These are phyloP conservation scores for Ajuga chamaepitys DNA, from an alignment of 257 asterid genomes.

Conservation along the genomic window DNA sequence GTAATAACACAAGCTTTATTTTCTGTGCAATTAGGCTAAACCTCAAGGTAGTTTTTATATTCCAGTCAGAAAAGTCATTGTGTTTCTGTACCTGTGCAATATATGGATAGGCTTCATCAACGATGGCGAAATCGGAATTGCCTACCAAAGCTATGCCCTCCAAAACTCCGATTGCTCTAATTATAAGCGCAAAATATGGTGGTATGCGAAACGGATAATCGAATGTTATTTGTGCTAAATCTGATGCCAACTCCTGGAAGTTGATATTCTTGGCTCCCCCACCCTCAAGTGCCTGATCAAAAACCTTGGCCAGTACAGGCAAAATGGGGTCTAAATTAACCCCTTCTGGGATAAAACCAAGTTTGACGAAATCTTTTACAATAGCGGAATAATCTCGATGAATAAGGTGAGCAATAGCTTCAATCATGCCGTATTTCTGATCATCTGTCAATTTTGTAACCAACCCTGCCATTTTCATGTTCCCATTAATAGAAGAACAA, in stretches of 20 bases:
- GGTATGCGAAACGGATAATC: conserved; percentile 97
- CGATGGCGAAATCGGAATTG: conserved; percentile 94
- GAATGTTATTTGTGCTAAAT: conserved; percentile 96
- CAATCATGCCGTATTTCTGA: conserved; percentile 95
- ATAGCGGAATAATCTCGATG: conserved; percentile 96
- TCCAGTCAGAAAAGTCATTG: neutral
- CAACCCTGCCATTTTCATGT: conserved; percentile 53
- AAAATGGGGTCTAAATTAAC: conserved; percentile 90
- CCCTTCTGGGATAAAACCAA: conserved; percentile 87
- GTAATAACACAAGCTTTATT: too few species aligned
- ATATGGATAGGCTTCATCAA: conserved; percentile 99
- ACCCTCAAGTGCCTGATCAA: conserved; percentile 99
- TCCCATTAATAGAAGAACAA: conserved; percentile 13
- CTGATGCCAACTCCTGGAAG: conserved; percentile 97
- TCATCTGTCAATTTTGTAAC: conserved; percentile 95
- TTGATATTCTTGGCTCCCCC: conserved; percentile 96
- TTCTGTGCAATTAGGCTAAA: too few species aligned
- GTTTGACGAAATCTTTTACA: conserved; percentile 91
- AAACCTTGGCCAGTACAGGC: conserved; percentile 98
- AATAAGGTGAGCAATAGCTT: conserved; percentile 97
- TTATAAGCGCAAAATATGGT: conserved; percentile 95
- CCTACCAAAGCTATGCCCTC: conserved; percentile 99
- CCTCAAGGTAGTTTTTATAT: too few species aligned
- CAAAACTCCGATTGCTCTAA: conserved; percentile 96
- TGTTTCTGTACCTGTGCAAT: conserved; percentile 75